Percentiles rank a stretch among this genome's conserved stretches.
Evolutionary conservation across 176 grass and related monocot genomes (phyloP).

Genomic region (Hyparrhenia diplandra): DNA sequence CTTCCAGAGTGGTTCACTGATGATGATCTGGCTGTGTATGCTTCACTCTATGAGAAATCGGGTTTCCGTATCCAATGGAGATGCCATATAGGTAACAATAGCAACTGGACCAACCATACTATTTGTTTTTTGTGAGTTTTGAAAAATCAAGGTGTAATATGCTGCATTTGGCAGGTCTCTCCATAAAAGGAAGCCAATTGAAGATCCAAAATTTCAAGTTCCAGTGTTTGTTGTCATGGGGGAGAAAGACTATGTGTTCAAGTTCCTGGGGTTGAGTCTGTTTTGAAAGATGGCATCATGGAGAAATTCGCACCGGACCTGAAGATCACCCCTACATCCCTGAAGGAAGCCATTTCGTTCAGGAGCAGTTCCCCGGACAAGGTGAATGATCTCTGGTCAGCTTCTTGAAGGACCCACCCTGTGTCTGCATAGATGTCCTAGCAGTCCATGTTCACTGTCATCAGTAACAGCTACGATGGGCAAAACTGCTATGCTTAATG

Average conservation of each 20-base stretch:
- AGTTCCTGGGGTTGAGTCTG: slow-evolving; percentile 43
- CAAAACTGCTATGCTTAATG: background rate
- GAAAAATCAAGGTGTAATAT: background rate
- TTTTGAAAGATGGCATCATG: slow-evolving; percentile 35
- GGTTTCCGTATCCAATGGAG: slow-evolving; percentile 53
- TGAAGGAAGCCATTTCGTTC: slow-evolving; percentile 51
- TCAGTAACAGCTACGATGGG: background rate
- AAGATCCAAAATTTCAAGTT: slow-evolving; percentile 2
- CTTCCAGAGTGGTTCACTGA: slow-evolving; percentile 61
- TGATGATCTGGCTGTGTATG: slow-evolving; percentile 47
- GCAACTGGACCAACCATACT: background rate
- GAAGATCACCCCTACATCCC: slow-evolving; percentile 42
- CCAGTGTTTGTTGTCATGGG: slow-evolving; percentile 5
- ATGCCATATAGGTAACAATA: slow-evolving; percentile 54
- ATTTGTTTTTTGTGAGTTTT: background rate
- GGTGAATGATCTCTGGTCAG: slow-evolving; percentile 35
- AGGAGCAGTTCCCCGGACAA: slow-evolving; percentile 56
- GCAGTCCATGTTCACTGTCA: background rate
- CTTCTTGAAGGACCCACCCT: slow-evolving; percentile 40
- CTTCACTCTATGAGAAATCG: slow-evolving; percentile 57
- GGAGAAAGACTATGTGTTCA: slow-evolving; percentile 42
- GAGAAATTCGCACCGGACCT: slow-evolving; percentile 35
- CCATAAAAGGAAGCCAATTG: background rate
- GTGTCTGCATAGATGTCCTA: background rate
- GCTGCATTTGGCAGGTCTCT: background rate